These are phyloP conservation scores for Suillus paluster DNA, from an alignment of 768 basidiomycete species.

Conservation along the genomic window DNA sequence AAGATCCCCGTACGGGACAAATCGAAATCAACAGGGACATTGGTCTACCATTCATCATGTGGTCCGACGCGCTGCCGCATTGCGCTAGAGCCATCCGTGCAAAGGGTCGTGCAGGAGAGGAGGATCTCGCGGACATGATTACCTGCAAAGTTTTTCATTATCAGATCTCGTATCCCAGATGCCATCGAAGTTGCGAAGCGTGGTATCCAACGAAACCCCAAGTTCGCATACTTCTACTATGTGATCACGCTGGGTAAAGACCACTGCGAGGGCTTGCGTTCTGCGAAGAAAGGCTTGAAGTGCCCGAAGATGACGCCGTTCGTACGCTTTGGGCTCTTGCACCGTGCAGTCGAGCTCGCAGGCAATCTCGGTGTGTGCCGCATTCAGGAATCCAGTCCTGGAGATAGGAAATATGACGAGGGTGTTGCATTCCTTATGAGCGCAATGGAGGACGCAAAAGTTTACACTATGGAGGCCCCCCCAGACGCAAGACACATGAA, in stretches of 20 bases:
- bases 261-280: conserved; percentile 55
- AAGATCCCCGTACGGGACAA: conserved; percentile 47
- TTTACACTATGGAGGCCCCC: conserved; percentile 57
- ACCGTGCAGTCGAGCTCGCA: conserved; percentile 66
- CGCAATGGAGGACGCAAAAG: conserved; percentile 62
- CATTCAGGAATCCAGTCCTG: conserved; percentile 47
- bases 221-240: conserved; percentile 68
- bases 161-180: conserved; percentile 51
- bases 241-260: conserved; percentile 56
- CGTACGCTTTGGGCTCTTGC: conserved; percentile 57
- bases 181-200: conserved; percentile 52
- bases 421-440: conserved; percentile 64
- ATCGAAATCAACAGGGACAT: conserved; percentile 42
- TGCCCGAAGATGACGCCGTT: conserved; percentile 59
- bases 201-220: conserved; percentile 57
- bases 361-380: conserved; percentile 56
- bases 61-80: conserved; percentile 60
- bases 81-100: conserved; percentile 61
- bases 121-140: conserved; percentile 63
- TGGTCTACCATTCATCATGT: conserved; percentile 64
- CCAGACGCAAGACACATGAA: conserved; percentile 67
- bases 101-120: conserved; percentile 44
- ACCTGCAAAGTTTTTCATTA: conserved; percentile 64
- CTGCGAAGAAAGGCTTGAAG: conserved; percentile 69
- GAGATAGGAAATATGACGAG: conserved; percentile 56